These are phyloP conservation scores for Hericium rajendrae DNA, from an alignment of 768 basidiomycete genomes.

Conservation along the genomic window DNA sequence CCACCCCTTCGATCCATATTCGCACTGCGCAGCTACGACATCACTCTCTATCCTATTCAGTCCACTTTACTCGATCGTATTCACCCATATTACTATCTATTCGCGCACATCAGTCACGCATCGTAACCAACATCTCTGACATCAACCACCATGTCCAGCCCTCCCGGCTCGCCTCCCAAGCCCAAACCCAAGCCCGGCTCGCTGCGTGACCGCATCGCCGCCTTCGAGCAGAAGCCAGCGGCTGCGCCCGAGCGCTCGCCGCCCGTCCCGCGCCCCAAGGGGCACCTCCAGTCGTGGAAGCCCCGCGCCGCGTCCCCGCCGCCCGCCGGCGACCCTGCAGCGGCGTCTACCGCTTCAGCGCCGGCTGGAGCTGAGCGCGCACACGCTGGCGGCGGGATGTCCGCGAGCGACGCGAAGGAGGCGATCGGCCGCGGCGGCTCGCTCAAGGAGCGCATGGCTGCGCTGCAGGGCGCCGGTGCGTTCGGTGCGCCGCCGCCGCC, in stretches of 20 bases:
- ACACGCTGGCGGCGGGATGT: constrained; percentile 42
- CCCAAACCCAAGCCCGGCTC: constrained; percentile 66
- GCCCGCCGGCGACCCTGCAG: constrained; percentile 15
- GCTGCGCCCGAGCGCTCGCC: constrained; percentile 28
- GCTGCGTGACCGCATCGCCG: constrained; percentile 80
- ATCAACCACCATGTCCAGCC: constrained; percentile 43
- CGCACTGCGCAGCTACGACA: no score
- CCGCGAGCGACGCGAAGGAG: constrained; percentile 79
- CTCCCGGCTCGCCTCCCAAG: constrained; percentile 28
- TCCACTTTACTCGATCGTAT: no score
- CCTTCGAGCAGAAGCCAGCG: constrained; percentile 64
- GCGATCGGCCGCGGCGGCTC: constrained; percentile 74
- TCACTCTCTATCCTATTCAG: no score
- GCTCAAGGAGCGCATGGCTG: constrained; percentile 92
- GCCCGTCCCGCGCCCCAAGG: constrained; percentile 47
- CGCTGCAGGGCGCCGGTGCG: constrained; percentile 74
- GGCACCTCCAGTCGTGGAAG: constrained; percentile 56
- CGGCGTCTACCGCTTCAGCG: constrained; percentile 15
- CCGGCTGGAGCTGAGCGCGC: not conserved
- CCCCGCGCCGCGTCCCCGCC: constrained; percentile 46
- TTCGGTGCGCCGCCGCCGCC: constrained; percentile 46
- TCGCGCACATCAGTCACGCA: no score
- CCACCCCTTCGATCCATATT: no score
- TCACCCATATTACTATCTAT: no score
- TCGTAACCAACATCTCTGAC: no score